Base-by-base conservation (phyloP, 768 basidiomycete genomes). In the Hemileccinum rubropunctum region DNA sequence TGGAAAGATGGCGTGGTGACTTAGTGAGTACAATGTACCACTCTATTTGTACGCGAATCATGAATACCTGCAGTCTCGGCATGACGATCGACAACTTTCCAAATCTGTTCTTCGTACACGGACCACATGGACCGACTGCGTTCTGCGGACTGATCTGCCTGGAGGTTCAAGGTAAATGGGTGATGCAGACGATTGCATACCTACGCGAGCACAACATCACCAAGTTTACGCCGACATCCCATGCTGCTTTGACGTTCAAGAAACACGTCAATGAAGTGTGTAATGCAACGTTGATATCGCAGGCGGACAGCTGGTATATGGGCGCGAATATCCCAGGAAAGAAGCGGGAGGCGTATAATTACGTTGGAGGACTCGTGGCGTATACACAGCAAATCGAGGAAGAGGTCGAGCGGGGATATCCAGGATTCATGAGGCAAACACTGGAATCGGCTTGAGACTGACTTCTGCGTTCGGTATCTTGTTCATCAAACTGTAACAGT, bases 1-100 rank as follows among this genome's bases (percentile, higher is more conserved):
- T 58, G 56, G 56, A 50, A 39, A 18, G 39, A 53, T 12, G 51
- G 51, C 5, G 45, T 47, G 34, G 43, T 1, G 20, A 58, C 57
- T 11, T 58, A 58, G 56, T 58, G 9, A 49, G 56, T 30, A 8
- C 23, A 23, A 23, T 6, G 23, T 23, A 23, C 23, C 23, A n/a
- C n/a, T n/a, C n/a, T n/a, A n/a, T 23, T 6, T 23, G 6, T 23
- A 23, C 23, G 3, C 6, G 23, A 23, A 23, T 23, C 6, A 23
- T 23, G 23, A 23, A 23, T 23, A 23, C 23, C 3, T 23, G 11
- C 28, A 30, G 28, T 12, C 28, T 30, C 7, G 28, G 28, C 2
- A 9, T 30, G 28, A 30, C 28, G 9, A 30, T 30, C 8, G 28
- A 30, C 28, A 30, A 30, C 28, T 30, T 30, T 12, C 28, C 28